Base-by-base conservation (phyloP, 768 basidiomycete species). In the Suillus sp. region DNA sequence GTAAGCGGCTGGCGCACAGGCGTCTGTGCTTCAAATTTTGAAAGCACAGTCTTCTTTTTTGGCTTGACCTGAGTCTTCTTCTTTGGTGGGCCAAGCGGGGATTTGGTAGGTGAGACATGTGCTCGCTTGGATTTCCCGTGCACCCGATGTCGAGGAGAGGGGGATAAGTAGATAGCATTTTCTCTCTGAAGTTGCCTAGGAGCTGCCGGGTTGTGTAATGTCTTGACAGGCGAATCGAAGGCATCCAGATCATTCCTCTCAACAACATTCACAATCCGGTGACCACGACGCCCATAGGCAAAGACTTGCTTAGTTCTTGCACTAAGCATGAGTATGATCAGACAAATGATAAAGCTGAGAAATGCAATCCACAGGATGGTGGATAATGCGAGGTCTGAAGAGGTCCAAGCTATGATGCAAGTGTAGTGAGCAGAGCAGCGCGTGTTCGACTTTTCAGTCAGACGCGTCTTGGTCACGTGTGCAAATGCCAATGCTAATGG, bases 241-340 rank as follows among this genome's bases (percentile, higher is more conserved):
- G 60, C 37, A n/a, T 61, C 30, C 48, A 43, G 56, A 27, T 71
- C 65, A 30, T 69, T 71, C 74, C 37, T 67, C 65, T 59, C 72
- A 72, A 61, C 74, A 48, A 78, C 80, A 62, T 80, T 81, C 67
- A 90, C 78, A n/a, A 89, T 80, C 43, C 89, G 85, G 60, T 82
- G 82, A 45, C 79, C 78, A 64, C 88, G 84, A 67, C 85, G 84
- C 25, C 89, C 89, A 67, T 90, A 90, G 25, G 86, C 77, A 59
- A 80, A 83, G 55, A 90, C 82, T 68, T 87, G 85, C 71, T 87
- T 89, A 7, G 89, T 90, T 67, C 80, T 83, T 63, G 83, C 68
- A 30, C 86, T 80, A 20, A 88, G 78, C 88, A 89, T 89, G 55
- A 69, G 57, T 50, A 60, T 50, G 16, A 37, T 8, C 9, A 61